phyloP scores from a whole-genome alignment of 1,284 basidiomycete species.

The Phellinidium pouzarii region DNA sequence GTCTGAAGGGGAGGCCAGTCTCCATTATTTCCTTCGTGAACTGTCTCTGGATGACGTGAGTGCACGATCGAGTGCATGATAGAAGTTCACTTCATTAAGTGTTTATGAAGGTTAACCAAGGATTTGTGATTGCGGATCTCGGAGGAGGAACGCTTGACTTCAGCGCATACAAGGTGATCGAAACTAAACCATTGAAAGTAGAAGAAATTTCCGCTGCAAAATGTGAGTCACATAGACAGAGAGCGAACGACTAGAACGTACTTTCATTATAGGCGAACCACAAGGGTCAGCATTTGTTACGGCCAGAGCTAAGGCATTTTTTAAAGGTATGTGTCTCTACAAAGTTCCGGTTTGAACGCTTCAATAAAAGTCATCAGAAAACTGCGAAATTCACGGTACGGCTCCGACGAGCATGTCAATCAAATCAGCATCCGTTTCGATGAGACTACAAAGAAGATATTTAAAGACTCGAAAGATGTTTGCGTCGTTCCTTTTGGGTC shows the following conservation, averaged over 20 bases:
- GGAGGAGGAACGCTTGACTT: conserved; percentile 76
- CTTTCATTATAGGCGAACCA: conserved; percentile 25
- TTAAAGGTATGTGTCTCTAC: conserved; percentile 29
- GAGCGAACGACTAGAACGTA: neutral
- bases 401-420: conserved; percentile 31
- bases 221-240: conserved; percentile 37
- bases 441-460: conserved; percentile 42
- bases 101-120: conserved; percentile 42
- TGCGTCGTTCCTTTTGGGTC: conserved; percentile 45
- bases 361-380: too few species aligned
- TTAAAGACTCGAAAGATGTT: conserved; percentile 35
- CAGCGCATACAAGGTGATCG: conserved; percentile 65
- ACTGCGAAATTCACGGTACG: conserved; percentile 28
- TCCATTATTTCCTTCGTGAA: conserved; percentile 69
- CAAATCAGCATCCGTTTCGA: conserved; percentile 44
- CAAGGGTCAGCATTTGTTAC: too few species aligned
- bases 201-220: conserved; percentile 75
- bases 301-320: conserved; percentile 32
- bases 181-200: conserved; percentile 60
- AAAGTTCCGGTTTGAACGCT: too few species aligned
- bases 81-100: too few species aligned
- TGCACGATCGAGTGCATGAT: too few species aligned
- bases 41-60: conserved; percentile 66
- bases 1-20: conserved; percentile 72
- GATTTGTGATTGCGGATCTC: conserved; percentile 70